phyloP scores from a whole-genome alignment of 495 filamentous ascomycete genomes.

The Trichocladium uniseriatum region DNA sequence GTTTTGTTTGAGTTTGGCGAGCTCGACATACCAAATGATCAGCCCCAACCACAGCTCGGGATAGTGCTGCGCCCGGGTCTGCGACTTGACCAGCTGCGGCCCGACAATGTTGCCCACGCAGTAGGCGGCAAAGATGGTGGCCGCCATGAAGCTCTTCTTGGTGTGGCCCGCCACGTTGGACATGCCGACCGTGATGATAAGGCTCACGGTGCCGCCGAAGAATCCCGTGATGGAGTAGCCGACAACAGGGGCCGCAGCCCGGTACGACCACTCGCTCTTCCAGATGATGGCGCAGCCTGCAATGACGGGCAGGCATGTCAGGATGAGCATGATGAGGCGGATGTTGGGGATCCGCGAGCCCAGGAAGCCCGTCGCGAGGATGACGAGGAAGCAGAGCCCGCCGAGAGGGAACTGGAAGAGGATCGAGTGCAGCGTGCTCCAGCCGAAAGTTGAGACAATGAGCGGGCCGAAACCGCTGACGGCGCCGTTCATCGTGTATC shows the following conservation, averaged over 20 bases:
- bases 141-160: slow-evolving; percentile 67
- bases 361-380: slow-evolving; percentile 55
- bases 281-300: slow-evolving; percentile 68
- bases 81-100: slow-evolving; percentile 56
- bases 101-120: slow-evolving; percentile 64
- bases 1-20: too few relatives aligned
- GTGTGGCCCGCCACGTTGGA: slow-evolving; percentile 68
- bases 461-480: slow-evolving; percentile 68
- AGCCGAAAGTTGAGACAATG: slow-evolving; percentile 68
- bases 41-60: slow-evolving; percentile 60
- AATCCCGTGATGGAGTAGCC: slow-evolving; percentile 64
- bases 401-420: slow-evolving; percentile 67
- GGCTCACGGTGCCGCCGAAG: slow-evolving; percentile 55
- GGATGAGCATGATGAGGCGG: slow-evolving; percentile 51
- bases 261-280: slow-evolving; percentile 57
- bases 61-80: slow-evolving; percentile 55
- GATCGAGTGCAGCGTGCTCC: slow-evolving; percentile 53
- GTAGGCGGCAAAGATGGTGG: slow-evolving; percentile 65
- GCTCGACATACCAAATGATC: slow-evolving; percentile 50
- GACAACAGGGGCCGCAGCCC: slow-evolving; percentile 51
- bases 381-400: slow-evolving; percentile 52
- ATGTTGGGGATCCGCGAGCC: slow-evolving; percentile 51
- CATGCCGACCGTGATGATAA: slow-evolving; percentile 59
- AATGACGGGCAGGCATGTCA: slow-evolving; percentile 61
- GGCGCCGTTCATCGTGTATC: slow-evolving; percentile 63